Percentiles rank a stretch among this genome's conserved stretches.
Evolutionary conservation across 306 rosid species (phyloP).

Genomic region (Senna tora): DNA sequence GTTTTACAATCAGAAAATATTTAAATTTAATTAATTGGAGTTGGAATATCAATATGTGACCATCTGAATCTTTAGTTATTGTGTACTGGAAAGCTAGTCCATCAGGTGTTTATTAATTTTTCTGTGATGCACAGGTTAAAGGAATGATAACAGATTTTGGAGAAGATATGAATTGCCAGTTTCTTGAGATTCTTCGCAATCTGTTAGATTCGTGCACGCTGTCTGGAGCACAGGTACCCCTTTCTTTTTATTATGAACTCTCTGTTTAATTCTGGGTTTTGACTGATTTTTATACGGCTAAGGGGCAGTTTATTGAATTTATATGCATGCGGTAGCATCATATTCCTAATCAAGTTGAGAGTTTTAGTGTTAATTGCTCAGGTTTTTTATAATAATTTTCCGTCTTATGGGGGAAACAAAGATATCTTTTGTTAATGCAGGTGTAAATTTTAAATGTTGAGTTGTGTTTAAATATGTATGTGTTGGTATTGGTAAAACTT

Average conservation of each 20-base stretch:
- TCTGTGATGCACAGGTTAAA: conserved; percentile 63
- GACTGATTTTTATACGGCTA: background rate
- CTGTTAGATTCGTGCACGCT: conserved; percentile 81
- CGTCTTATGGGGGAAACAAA: background rate
- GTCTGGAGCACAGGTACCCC: conserved; percentile 85
- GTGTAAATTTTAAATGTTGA: conserved; percentile 57
- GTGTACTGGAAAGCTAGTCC: conserved; percentile 13
- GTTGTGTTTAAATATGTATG: conserved; percentile 58
- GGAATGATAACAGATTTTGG: conserved; percentile 94
- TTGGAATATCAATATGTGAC: background rate
- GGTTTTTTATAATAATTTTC: background rate
- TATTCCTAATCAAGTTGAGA: conserved; percentile 2
- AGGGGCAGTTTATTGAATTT: conserved; percentile 14
- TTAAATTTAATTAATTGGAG: background rate
- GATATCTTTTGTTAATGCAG: conserved; percentile 52
- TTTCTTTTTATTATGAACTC: conserved; percentile 25
- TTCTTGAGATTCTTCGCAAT: conserved; percentile 95
- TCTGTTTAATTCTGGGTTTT: conserved; percentile 16
- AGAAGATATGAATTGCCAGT: conserved; percentile 95
- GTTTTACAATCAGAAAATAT: no score
- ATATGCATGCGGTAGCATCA: conserved; percentile 24
- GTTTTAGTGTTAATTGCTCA: conserved; percentile 7
- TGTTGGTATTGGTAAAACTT: conserved; percentile 47
- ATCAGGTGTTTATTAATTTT: conserved; percentile 18
- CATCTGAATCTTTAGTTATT: conserved; percentile 2